Base-by-base conservation (phyloP, 2,329 filamentous ascomycete species). In the Cercospora janseana region DNA sequence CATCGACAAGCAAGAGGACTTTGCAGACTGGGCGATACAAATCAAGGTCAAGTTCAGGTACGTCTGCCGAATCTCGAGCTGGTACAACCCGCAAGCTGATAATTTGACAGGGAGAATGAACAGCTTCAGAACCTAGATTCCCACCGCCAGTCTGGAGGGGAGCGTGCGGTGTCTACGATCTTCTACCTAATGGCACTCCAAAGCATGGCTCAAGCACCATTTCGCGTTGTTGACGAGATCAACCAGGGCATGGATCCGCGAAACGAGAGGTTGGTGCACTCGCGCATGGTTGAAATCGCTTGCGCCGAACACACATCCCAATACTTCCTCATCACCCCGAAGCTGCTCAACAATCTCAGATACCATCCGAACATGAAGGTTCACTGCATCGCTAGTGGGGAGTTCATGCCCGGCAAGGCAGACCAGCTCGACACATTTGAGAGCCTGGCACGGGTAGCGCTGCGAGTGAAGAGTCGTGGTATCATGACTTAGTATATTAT, bases 161-260 rank as follows among this genome's bases (percentile, higher is more conserved):
- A 98, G 73, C 86, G 93, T 52, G 89, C 93, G 18, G 92, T 98
- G 16, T 95, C 89, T 16, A 98, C 93, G 10, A 95, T 97, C 66
- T 98, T 97, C 78, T 98, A 94, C 73, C 88, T 98, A 49, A 97
- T 98, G 91, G 89, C 93, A 4, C 80, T 98, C 20, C 93, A 98
- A 69, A 88, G 88, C 42, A 84, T 98, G 63, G 92, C 93, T 12
- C 87, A 90, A 63, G 90, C 91, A 3, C 93, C 93, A 1, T 98
- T 98, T 80, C 89, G 93, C 45, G 92, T 98, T 42, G 93, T 98
- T 52, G 93, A 98, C 71, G 93, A 98, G 74, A 98, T 98, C 77
- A 98, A 98, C 67, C 93, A 98, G 72, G 93, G 93, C 59, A 98
- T 98, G 93, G 93, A 98, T 69, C 93, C 92, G 34, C 85, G 93